phyloP scores from a whole-genome alignment of 2,329 filamentous ascomycete genomes.

The Talaromyces sp. region DNA sequence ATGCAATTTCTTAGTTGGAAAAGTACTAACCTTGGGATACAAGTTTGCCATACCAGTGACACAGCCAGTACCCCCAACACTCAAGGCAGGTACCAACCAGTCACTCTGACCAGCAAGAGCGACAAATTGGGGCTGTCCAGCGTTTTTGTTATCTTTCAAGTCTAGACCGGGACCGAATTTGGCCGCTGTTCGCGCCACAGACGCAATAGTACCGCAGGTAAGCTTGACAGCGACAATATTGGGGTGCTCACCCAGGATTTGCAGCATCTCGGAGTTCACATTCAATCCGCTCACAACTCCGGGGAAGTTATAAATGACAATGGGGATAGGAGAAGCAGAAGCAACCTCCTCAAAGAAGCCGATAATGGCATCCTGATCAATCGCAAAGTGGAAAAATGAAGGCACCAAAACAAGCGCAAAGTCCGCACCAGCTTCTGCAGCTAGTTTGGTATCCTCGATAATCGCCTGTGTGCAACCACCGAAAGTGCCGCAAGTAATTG shows the following conservation, averaged over 20 bases:
- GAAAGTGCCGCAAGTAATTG: constrained; percentile 44
- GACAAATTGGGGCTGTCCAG: constrained; percentile 29
- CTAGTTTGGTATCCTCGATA: constrained; percentile 61
- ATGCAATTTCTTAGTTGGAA: no score
- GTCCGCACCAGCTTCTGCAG: constrained; percentile 64
- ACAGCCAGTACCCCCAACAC: constrained; percentile 57
- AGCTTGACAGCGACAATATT: constrained; percentile 40
- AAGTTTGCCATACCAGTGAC: constrained; percentile 64
- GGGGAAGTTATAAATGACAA: constrained; percentile 50
- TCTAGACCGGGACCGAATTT: constrained; percentile 29
- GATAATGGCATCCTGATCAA: constrained; percentile 57
- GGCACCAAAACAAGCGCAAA: constrained; percentile 71
- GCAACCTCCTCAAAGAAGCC: constrained; percentile 64
- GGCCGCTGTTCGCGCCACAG: constrained; percentile 41
- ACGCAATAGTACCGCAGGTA: constrained; percentile 40
- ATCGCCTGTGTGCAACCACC: constrained; percentile 41
- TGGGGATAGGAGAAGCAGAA: constrained; percentile 48
- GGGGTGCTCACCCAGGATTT: constrained; percentile 29
- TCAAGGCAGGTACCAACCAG: constrained; percentile 55
- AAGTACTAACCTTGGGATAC: constrained; percentile 48
- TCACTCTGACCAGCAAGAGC: constrained; percentile 44
- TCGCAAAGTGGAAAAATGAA: constrained; percentile 67
- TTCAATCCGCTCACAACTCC: constrained; percentile 44
- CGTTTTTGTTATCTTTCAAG: not conserved
- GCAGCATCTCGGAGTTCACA: constrained; percentile 41